Evolutionary conservation across 371 early-diverging fungal species (phyloP), one percentile per base, ranked within the genome.

Genomic region (Mucor racemosus): DNA sequence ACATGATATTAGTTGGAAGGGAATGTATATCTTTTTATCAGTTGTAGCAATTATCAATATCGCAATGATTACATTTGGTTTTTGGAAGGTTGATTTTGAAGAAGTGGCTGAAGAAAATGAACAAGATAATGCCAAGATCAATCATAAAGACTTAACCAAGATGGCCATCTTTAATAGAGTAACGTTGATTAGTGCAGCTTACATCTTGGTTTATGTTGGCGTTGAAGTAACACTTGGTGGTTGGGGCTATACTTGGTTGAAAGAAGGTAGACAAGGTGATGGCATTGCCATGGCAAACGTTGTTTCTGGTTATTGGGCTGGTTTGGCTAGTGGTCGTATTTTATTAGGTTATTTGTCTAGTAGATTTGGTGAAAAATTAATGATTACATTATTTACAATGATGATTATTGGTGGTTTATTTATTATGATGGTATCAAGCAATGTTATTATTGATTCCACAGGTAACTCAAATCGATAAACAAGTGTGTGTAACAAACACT

Each of bases 151-250:
- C 36, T 39, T 67, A 8, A 68, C 72, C n/a, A 65, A 65, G 34
- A 56, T 41, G 35, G 71, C 76, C 5, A 63, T 76, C n/a, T 53
- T 64, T 13, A 67, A 76, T 33, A 61, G 57, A 14, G 68, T 76
- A 44, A 78, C 78, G 0, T 34, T 69, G 8, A 59, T 76, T 36
- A 67, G 76, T 40, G 74, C 78, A 3, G 53, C 63, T 21, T 78
- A 71, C 31, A 71, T 78, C 10, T 62, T 78, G 11, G 57, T 74
- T 34, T 78, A 78, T 60, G 78, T 78, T 9, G 78, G 78, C 21
- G 68, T 67, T 0, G 78, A 78, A 56, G 78, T 78, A 4, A 76
- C 76, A n/a, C 48, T 76, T 7, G 78, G 78, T 21, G 69, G 72
- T 14, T 78, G 78, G 78, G 73, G 72, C 4, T 76, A 64, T 42